Conservation (phyloP, 495 filamentous ascomycete species). For the Xylona heveae region DNA sequence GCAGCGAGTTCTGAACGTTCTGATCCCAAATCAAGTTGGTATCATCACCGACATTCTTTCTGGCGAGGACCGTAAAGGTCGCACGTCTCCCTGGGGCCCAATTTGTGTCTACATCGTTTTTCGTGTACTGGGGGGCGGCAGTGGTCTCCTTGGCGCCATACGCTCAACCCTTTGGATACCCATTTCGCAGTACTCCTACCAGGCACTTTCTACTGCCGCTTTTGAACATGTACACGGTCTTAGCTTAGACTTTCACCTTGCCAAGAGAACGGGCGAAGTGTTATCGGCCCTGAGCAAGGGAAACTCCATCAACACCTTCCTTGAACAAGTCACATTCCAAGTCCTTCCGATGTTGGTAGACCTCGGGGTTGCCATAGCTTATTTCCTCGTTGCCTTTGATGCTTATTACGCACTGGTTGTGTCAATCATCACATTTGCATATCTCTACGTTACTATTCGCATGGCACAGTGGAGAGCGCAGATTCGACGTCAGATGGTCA, state of each 20-base stretch:
- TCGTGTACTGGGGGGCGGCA: conserved; percentile 70
- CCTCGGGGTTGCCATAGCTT: conserved; percentile 66
- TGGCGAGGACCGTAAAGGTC: conserved; percentile 22
- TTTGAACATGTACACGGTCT: conserved; percentile 95
- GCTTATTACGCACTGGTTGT: conserved; percentile 86
- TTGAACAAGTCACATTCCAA: conserved; percentile 89
- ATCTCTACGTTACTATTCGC: conserved; percentile 85
- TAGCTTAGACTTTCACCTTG: conserved; percentile 88
- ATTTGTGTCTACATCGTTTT: conserved; percentile 64
- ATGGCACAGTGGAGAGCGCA: conserved; percentile 88
- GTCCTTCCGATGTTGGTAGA: conserved; percentile 90
- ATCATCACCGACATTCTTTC: conserved; percentile 47
- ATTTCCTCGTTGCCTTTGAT: conserved; percentile 63
- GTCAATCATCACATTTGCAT: conserved; percentile 80
- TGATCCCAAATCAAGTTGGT: conserved; percentile 60
- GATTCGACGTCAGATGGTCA: conserved; percentile 81
- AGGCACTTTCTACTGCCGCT: conserved; percentile 76
- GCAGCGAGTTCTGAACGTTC: conserved; percentile 60
- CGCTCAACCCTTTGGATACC: conserved; percentile 83
- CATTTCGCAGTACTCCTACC: conserved; percentile 88
- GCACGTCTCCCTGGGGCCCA: conserved; percentile 37
- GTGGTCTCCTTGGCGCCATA: conserved; percentile 64
- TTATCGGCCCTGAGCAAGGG: conserved; percentile 89
- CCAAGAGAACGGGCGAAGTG: conserved; percentile 92
- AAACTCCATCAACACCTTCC: conserved; percentile 85